Base-by-base conservation (phyloP, 345 rosid species). In the Camelina sativa region DNA sequence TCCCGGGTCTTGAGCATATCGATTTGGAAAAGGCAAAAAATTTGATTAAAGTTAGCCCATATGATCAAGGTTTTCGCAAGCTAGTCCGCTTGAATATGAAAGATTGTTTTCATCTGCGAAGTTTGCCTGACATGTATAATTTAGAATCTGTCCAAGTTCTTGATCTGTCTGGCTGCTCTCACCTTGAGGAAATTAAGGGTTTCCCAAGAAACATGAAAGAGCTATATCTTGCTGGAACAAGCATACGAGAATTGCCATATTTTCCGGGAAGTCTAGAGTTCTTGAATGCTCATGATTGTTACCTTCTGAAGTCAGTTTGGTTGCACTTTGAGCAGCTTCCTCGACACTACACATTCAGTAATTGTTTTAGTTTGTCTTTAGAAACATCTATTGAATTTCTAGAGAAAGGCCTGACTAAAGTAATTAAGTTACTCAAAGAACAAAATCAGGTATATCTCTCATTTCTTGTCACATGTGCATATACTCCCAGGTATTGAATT, bases 61-160 rank as follows among this genome's bases (percentile, higher is more conserved):
- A 43, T 16, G 11, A 65, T 6, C 57, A 65, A 13, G 34, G 52
- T 35, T 20, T 54, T 54, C 0, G 15, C 8, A 68, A 55, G 32
- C 72, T 68, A 16, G 63, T 68, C 13, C 15, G 10, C 30, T 30
- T 69, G 54, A 56, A 69, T 19, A 69, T 69, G 64, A 43, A 43
- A 71, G 75, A 71, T 48, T 71, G 58, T 71, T 1, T 1, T 47
- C 48, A 22, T 10, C 5, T 70, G 56, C 28, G 6, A 50, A 71
- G 60, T 50, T 28, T 71, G 40, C 67, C 67, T 48, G 19, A 60
- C 41, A 59, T 71, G 75, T 2, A 2, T n/a, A 11, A 22, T 71
- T 60, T 71, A 34, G 67, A 60, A 35, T 60, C 75, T 50, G 60
- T 71, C 5, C 12, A 61, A 71, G 59, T 61, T 71, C 67, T 71